Conservation (phyloP, 2,329 filamentous ascomycete genomes). For the Colletotrichum camelliae region DNA sequence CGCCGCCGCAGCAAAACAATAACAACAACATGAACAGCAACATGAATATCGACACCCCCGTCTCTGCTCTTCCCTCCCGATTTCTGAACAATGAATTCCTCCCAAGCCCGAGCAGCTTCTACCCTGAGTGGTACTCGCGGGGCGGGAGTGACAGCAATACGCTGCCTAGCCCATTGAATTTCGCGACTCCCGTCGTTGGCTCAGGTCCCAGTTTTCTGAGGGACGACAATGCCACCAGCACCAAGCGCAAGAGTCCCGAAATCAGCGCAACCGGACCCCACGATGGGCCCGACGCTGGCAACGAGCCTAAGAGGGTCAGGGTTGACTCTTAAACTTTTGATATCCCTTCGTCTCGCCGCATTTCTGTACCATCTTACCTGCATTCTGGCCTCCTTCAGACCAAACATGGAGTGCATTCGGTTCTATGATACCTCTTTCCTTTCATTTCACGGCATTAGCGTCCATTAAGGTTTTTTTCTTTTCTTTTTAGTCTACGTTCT, state of each 20-base stretch:
- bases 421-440: constrained; percentile 25
- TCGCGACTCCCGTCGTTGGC: constrained; percentile 78
- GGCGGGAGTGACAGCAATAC: constrained; percentile 78
- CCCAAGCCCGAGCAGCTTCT: constrained; percentile 91
- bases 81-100: constrained; percentile 89
- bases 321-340: constrained; percentile 45
- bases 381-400: constrained; percentile 4
- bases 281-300: constrained; percentile 45
- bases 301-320: constrained; percentile 59
- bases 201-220: constrained; percentile 68
- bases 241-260: constrained; percentile 64
- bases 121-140: constrained; percentile 85
- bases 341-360: background rate
- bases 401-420: constrained; percentile 17
- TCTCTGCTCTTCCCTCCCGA: constrained; percentile 90
- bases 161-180: constrained; percentile 89
- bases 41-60: constrained; percentile 69
- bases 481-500: background rate
- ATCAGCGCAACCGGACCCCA: constrained; percentile 43
- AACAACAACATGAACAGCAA: constrained; percentile 56
- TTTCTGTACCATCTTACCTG: constrained; percentile 14
- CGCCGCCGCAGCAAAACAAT: constrained; percentile 75
- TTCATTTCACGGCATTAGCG: constrained; percentile 20
- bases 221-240: constrained; percentile 50
- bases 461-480: constrained; percentile 4